Percentiles rank a stretch among this genome's conserved stretches.
Conservation (phyloP, 2,329 filamentous ascomycete genomes). For the Boeremia lycopersici region DNA sequence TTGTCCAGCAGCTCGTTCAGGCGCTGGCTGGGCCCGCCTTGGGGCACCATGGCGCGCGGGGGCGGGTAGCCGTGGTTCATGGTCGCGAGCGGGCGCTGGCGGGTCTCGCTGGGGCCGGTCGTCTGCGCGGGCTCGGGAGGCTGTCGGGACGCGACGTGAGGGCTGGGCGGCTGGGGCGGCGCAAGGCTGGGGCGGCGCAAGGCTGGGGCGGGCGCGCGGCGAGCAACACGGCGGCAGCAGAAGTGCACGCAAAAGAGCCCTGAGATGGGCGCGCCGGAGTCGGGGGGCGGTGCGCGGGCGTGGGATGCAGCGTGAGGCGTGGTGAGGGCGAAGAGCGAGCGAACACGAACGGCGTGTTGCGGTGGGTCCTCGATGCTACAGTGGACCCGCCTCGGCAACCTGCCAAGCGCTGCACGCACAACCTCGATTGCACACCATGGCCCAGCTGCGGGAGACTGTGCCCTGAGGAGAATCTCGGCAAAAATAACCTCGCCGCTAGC, state of each 20-base stretch:
- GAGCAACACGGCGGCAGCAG: conserved; percentile 4
- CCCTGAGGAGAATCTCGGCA: neutral
- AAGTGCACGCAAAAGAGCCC: conserved; percentile 22
- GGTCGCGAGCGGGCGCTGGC: conserved; percentile 21
- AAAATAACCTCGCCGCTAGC: neutral
- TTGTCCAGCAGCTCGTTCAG: conserved; percentile 91
- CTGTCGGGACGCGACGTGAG: conserved; percentile 23
- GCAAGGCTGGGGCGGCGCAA: conserved; percentile 22
- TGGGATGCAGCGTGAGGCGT: conserved; percentile 7
- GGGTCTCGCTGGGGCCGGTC: neutral
- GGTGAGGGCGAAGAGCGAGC: neutral
- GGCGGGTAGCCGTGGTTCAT: conserved; percentile 75
- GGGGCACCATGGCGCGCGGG: conserved; percentile 75
- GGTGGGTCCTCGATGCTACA: neutral
- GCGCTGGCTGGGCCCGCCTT: conserved; percentile 69
- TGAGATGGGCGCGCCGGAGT: conserved; percentile 24
- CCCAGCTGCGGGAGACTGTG: neutral
- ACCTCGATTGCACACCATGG: too few relatives aligned
- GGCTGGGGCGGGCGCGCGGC: conserved; percentile 21
- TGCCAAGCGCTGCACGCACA: too few relatives aligned
- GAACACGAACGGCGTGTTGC: too few relatives aligned
- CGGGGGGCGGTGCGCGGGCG: neutral
- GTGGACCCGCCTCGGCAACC: too few relatives aligned
- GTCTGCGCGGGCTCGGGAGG: too few relatives aligned
- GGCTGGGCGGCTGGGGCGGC: conserved; percentile 20